A percentile compares a stretch with the other conserved stretches of the same genome.
phyloP scores from a whole-genome alignment of 768 basidiomycete genomes.

The Phylloporus scabripes region DNA sequence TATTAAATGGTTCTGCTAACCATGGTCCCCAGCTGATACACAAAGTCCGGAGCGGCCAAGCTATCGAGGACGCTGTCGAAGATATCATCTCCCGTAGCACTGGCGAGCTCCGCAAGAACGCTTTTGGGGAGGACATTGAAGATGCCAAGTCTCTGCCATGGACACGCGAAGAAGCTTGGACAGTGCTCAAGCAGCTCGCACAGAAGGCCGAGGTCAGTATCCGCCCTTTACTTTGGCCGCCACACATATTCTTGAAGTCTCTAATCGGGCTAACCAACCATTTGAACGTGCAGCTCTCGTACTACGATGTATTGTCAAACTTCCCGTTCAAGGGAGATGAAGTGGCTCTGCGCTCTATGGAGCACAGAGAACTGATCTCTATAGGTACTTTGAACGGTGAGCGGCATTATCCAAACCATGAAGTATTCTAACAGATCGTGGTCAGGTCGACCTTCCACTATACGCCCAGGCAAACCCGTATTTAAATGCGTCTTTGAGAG shows the following conservation, averaged over 20 bases:
- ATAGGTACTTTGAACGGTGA: conserved; percentile 72
- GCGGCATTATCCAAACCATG: conserved; percentile 1
- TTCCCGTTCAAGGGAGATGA: conserved; percentile 94
- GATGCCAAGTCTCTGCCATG: conserved; percentile 81
- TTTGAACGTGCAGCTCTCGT: conserved; percentile 51
- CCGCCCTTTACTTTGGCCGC: conserved; percentile 15
- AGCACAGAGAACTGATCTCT: conserved; percentile 81
- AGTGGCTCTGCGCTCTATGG: conserved; percentile 71
- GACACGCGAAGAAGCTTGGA: conserved; percentile 87
- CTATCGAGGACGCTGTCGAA: conserved; percentile 76
- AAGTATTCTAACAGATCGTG: neutral
- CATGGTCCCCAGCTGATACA: conserved; percentile 58
- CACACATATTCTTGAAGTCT: conserved; percentile 2
- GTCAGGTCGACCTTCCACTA: conserved; percentile 73
- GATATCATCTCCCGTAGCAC: conserved; percentile 81
- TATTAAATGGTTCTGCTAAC: neutral
- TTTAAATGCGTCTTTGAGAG: conserved; percentile 80
- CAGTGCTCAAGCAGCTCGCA: conserved; percentile 67
- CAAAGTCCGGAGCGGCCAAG: conserved; percentile 72
- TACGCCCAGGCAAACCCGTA: conserved; percentile 89
- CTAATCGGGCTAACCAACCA: neutral
- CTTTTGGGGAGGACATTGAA: conserved; percentile 89
- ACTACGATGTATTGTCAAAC: conserved; percentile 74
- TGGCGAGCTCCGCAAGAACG: conserved; percentile 80
- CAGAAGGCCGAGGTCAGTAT: conserved; percentile 52